Base-by-base conservation (phyloP, 768 basidiomycete genomes). In the Amanita jacksonii region DNA sequence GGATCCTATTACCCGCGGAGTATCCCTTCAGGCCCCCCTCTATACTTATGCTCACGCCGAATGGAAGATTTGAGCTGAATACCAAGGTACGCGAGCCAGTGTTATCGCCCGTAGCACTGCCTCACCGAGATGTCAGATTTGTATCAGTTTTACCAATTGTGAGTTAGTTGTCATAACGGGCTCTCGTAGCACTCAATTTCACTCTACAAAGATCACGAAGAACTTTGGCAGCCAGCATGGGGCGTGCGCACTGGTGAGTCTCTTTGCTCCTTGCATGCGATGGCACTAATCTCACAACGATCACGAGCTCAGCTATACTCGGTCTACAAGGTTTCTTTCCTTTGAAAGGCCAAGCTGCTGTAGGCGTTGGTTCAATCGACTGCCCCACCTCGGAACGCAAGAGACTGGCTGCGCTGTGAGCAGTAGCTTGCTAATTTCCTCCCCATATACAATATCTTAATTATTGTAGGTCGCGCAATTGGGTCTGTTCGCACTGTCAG, bases 201-300 rank as follows among this genome's bases (percentile, higher is more conserved):
- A 32, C 54, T 37, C 13, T 25, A 16, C 36, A 4, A 33, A 89
- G 85, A 94, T 68, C 92, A 97, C 52, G 89, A 92, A 62, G 94
- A 97, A 53, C 71, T 88, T 24, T 98, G 94, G 94, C 92, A 97
- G 62, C 94, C 94, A 28, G 90, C 91, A 19, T 98, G 94, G 94
- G 94, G 94, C 44, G 87, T 98, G 15, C 77, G 94, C 50, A 98
- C 93, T 45, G 92, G 86, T 85, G 47, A 49, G 72, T 9, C 18
- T 16, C 2, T 13, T 46, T 45, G 7, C 22, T 9, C 34, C 25
- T 32, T 9, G n/a, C n/a, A n/a, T n/a, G n/a, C n/a, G n/a, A n/a
- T 44, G 31, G 40, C 53, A 19, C 53, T 22, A 13, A 16, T 19
- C 31, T 41, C 16, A 13, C 22, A 13, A 18, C 18, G 32, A 22